Base-by-base conservation (phyloP, 805 yeast genomes). In the Cyberlindnera suaveolens region DNA sequence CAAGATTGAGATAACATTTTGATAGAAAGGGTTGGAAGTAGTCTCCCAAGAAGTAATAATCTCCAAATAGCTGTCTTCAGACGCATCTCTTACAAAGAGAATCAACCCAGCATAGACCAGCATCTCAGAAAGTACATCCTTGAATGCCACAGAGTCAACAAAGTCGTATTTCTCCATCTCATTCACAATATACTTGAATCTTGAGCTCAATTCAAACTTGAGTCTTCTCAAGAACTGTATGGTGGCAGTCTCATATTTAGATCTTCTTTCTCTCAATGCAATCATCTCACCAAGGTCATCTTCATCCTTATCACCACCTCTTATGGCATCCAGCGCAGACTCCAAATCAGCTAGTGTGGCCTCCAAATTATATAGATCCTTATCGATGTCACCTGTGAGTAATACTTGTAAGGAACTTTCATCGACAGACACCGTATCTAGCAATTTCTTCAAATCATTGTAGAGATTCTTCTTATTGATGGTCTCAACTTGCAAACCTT, bases 401-500 rank as follows among this genome's bases (percentile, higher is more conserved):
- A 87, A 62, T 18, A 66, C 60, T 8, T 60, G 58, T 41, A 86
- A 63, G 15, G 80, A 80, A 1, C 64, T 63, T 15, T 76, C 75
- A 48, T 80, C 80, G 23, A 88, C 69, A 43, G 81, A 76, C 8
- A 85, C 84, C n/a, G 86, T 82, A 39, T 75, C 74, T 47, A 89
- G 63, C 37, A 89, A 70, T n/a, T 73, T 77, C 33, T 76, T 75
- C 42, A 89, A 70, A 47, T 86, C 89, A 38, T 74, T 77, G 71
- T 80, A 82, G 19, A 89, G 67, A n/a, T 72, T 60, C 54, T 85
- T 86, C 61, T 85, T 85, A 63, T 90, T 90, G 36, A 86, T 80
- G 5, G 91, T 78, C 51, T 81, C 82, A 6, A 90, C 82, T 62
- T 90, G 96, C 15, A 88, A 63, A 39, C 96, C 96, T 53, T 83